Conservation (phyloP, 345 rosid genomes). For the Gynandropsis gynandra region DNA sequence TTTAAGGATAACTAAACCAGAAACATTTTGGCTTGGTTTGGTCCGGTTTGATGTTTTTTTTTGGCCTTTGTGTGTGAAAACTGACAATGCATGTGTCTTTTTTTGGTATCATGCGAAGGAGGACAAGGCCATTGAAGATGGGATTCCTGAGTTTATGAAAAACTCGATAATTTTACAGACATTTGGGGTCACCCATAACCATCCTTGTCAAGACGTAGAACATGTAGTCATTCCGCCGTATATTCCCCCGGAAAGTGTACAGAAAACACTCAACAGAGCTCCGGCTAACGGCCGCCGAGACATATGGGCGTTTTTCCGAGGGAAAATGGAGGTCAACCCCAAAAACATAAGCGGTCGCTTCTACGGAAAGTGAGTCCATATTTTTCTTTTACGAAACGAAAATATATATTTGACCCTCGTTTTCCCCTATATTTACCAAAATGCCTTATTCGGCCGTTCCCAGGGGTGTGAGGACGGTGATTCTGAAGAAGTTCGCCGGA, state of each 20-base stretch:
- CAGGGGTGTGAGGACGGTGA: slow-evolving; percentile 85
- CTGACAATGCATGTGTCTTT: background rate
- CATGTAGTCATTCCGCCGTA: slow-evolving; percentile 93
- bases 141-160: slow-evolving; percentile 82
- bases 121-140: slow-evolving; percentile 65
- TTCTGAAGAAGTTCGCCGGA: slow-evolving; percentile 54
- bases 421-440: background rate
- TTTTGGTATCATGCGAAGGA: slow-evolving; percentile 39
- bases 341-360: slow-evolving; percentile 81
- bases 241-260: slow-evolving; percentile 54
- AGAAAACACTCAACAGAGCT: slow-evolving; percentile 33
- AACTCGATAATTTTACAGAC: slow-evolving; percentile 79
- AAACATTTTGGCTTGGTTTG: background rate
- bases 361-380: slow-evolving; percentile 73
- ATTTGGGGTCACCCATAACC: slow-evolving; percentile 72
- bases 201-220: slow-evolving; percentile 83
- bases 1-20: too few species aligned
- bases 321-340: slow-evolving; percentile 97
- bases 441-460: slow-evolving; percentile 8
- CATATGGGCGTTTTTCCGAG: slow-evolving; percentile 81
- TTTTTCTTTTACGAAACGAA: slow-evolving; percentile 5
- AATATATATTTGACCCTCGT: background rate
- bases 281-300: slow-evolving; percentile 53
- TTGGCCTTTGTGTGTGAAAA: background rate
- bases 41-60: background rate